A percentile compares a stretch with the other conserved stretches of the same genome.
These are phyloP conservation scores for Aspergillus sp. DNA, from an alignment of 2,329 filamentous ascomycete species.

Conservation along the genomic window DNA sequence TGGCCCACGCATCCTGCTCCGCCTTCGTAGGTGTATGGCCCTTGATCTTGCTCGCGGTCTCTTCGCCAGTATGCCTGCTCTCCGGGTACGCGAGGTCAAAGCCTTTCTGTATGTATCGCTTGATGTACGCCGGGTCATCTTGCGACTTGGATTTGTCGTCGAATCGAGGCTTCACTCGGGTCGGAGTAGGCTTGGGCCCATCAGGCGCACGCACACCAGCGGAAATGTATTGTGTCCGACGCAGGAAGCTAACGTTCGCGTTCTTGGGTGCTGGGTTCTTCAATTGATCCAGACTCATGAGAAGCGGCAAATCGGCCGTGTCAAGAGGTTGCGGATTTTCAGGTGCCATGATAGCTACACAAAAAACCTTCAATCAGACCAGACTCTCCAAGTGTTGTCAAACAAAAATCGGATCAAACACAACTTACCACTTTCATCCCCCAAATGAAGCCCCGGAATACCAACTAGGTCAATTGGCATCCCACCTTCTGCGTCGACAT, in stretches of 20 bases:
- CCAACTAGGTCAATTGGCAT: conserved; percentile 96
- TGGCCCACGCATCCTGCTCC: conserved; percentile 52
- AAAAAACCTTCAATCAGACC: conserved; percentile 8
- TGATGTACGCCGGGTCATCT: conserved; percentile 54
- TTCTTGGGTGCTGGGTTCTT: conserved; percentile 73
- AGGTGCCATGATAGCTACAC: conserved; percentile 69
- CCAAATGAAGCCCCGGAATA: conserved; percentile 89
- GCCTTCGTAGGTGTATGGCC: conserved; percentile 47
- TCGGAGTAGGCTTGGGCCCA: conserved; percentile 16
- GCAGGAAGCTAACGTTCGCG: conserved; percentile 81
- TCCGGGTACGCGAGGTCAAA: conserved; percentile 58
- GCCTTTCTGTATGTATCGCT: conserved; percentile 53
- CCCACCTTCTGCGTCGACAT: conserved; percentile 92
- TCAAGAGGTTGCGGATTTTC: conserved; percentile 64
- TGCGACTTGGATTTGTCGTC: conserved; percentile 30
- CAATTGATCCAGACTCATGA: conserved; percentile 73
- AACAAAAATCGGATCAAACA: neutral
- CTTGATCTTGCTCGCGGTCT: conserved; percentile 45
- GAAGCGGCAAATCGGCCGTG: conserved; percentile 72
- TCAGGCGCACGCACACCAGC: conserved; percentile 29
- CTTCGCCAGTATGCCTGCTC: conserved; percentile 51
- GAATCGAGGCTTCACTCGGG: conserved; percentile 17
- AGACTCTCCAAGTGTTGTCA: neutral
- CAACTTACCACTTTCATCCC: conserved; percentile 76
- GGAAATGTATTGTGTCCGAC: conserved; percentile 86